Evolutionary conservation across 495 filamentous ascomycete species (phyloP), one percentile per base, ranked within the genome.

Genomic region (Ramalina intermedia): DNA sequence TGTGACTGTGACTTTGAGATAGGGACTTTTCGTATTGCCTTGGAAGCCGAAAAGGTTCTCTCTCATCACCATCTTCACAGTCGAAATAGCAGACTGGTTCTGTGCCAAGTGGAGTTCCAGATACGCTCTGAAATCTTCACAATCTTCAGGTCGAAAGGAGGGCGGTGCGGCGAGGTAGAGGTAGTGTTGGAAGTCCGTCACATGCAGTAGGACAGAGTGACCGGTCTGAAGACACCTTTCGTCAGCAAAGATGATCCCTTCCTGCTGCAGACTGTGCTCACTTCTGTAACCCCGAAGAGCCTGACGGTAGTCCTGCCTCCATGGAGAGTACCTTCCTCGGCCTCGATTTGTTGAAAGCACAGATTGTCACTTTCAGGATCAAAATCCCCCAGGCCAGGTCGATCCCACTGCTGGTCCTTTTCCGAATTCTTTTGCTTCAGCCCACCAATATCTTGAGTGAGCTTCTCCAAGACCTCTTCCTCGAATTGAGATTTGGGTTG

Each of bases 231-330:
- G 38, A 41, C 37, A 37, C 46, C 20, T 54, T 48, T 33, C 5
- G 27, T 51, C 20, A 52, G 54, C 37, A 40, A 23, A 20, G 23
- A 17, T 4, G 14, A 12, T n/a, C 44, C 8, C 18, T 24, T 37
- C 42, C 20, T 18, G 23, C 17, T 14, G 20, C 13, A 46, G 7
- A 21, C 11, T 1, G 43, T 7, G 43, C 59, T 43, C 68, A 82
- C 82, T 73, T 91, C 85, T n/a, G 90, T 96, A n/a, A 96, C 87
- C 56, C 91, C 91, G 63, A 96, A 99, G 13, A 99, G 74, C 64
- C 86, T 87, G 50, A 96, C 73, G 0, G 84, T 77, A 1, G 83
- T 69, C 57, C 75, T 80, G 16, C 83, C 85, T 51, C 81, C 80
- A 62, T 73, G 57, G 6, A 95, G 55, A 3, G 75, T 79, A 17